phyloP scores from a whole-genome alignment of 2,329 filamentous ascomycete genomes.

The Clonostachys rosea region DNA sequence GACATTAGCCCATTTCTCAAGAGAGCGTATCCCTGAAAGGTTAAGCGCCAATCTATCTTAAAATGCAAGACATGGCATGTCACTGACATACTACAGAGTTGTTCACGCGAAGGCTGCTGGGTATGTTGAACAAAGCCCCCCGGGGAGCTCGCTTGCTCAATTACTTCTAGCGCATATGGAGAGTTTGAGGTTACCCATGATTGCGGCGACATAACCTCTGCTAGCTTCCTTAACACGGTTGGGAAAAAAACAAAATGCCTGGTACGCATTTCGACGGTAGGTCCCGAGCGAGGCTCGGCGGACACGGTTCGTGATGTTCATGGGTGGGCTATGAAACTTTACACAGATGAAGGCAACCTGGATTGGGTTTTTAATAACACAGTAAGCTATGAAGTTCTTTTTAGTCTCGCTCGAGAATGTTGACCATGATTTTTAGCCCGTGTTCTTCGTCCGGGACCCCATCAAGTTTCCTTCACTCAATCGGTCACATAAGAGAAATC shows the following conservation, averaged over 20 bases:
- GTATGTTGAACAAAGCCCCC: neutral
- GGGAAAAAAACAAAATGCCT: constrained; percentile 55
- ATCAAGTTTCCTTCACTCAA: constrained; percentile 73
- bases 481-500: constrained; percentile 74
- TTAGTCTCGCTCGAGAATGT: constrained; percentile 47
- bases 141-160: neutral
- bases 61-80: neutral
- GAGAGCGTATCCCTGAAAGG: constrained; percentile 52
- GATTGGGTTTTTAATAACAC: constrained; percentile 62
- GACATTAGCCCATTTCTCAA: constrained; percentile 44
- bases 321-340: constrained; percentile 55
- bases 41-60: neutral
- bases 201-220: constrained; percentile 48
- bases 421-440: constrained; percentile 42
- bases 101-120: constrained; percentile 27
- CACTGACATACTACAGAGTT: constrained; percentile 6
- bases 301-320: constrained; percentile 68
- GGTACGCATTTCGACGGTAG: constrained; percentile 66
- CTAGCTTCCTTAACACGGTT: constrained; percentile 44
- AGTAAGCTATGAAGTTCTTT: constrained; percentile 35
- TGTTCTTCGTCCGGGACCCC: constrained; percentile 67
- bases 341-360: constrained; percentile 65
- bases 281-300: constrained; percentile 60
- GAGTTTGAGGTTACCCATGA: constrained; percentile 58
- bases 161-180: constrained; percentile 32